Conservation (phyloP, 192 early-diverging fungal genomes). For the Coemansia sp. region DNA sequence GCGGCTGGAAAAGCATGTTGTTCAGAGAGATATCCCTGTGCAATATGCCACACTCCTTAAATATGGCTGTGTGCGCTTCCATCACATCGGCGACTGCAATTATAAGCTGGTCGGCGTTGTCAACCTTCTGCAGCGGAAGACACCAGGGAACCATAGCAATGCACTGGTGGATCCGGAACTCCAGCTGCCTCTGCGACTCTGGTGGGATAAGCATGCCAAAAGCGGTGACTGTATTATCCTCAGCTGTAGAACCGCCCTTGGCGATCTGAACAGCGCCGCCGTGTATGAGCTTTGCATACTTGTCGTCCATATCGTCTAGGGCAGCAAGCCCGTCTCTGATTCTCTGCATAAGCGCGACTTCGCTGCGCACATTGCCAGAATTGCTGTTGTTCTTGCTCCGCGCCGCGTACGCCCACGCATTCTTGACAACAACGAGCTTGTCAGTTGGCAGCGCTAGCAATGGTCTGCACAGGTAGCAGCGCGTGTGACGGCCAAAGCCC, state of each 20-base stretch:
- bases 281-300: neutral
- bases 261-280: constrained; percentile 5
- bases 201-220: neutral
- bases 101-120: constrained; percentile 12
- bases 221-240: constrained; percentile 7
- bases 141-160: neutral
- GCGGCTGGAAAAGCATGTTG: constrained; percentile 13
- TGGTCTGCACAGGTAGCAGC: constrained; percentile 2
- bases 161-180: constrained; percentile 1
- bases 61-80: constrained; percentile 8
- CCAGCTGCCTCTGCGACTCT: neutral
- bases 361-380: neutral
- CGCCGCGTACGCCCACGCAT: constrained; percentile 5
- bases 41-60: constrained; percentile 6
- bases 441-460: no score
- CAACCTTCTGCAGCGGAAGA: neutral
- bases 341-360: constrained; percentile 5
- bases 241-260: no score
- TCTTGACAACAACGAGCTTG: constrained; percentile 9
- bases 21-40: constrained; percentile 23
- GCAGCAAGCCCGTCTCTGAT: neutral
- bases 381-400: neutral
- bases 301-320: neutral
- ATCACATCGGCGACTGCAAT: constrained; percentile 25
- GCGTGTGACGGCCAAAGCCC: constrained; percentile 2